Conservation (phyloP, 2,329 filamentous ascomycete species). For the Neofusicoccum laricinum region DNA sequence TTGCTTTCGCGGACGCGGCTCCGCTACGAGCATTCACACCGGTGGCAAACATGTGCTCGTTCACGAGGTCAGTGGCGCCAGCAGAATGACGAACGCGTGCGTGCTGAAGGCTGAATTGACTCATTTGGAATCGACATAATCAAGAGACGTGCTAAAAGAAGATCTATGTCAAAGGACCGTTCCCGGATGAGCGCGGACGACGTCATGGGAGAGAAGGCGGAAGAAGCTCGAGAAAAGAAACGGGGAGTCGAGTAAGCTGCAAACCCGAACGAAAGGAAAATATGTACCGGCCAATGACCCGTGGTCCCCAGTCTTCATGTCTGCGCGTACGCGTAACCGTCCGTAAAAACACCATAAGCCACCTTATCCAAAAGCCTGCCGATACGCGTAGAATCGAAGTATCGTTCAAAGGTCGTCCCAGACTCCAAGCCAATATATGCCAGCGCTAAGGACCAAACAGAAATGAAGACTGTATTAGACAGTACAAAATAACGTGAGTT, state of each 20-base stretch:
- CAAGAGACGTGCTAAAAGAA: neutral
- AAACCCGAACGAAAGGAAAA: neutral
- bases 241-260: slow-evolving; percentile 1
- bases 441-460: neutral
- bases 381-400: slow-evolving; percentile 1
- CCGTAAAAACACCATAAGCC: neutral
- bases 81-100: neutral
- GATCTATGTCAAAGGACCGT: neutral
- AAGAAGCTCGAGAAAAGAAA: neutral
- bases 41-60: neutral
- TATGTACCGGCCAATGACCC: slow-evolving; percentile 9
- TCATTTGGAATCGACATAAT: neutral
- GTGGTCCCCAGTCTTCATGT: neutral
- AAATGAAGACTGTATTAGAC: slow-evolving; percentile 7
- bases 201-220: neutral
- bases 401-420: slow-evolving; percentile 7
- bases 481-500: neutral
- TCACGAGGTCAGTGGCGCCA: neutral
- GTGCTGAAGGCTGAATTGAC: neutral
- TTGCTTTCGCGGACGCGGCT: neutral
- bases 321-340: neutral
- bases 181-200: neutral
- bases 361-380: neutral
- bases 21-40: neutral
- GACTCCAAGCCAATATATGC: slow-evolving; percentile 12